These are phyloP conservation scores for Pterocarpus macrocarpus DNA, from an alignment of 306 rosid genomes.

Conservation along the genomic window DNA sequence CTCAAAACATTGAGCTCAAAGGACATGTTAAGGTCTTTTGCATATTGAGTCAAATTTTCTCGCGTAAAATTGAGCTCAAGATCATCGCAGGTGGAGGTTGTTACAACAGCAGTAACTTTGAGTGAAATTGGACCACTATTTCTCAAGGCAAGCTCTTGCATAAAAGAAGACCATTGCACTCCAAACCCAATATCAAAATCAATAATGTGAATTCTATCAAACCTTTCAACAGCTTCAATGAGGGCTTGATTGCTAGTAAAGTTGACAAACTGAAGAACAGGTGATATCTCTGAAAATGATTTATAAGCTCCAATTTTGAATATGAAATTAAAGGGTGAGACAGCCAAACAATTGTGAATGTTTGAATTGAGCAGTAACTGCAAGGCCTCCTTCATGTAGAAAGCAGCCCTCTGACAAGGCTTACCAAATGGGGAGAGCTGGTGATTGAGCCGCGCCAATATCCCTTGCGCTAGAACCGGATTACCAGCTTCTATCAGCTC, in stretches of 20 bases:
- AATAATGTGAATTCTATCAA: constrained; percentile 66
- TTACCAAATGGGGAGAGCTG: constrained; percentile 90
- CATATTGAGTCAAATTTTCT: constrained; percentile 78
- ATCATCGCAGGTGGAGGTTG: constrained; percentile 64
- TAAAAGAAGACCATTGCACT: constrained; percentile 91
- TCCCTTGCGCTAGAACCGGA: constrained; percentile 96
- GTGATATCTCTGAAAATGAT: constrained; percentile 88
- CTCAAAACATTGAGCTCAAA: constrained; percentile 72
- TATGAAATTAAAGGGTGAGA: constrained; percentile 70
- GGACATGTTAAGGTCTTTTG: constrained; percentile 70
- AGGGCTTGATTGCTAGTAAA: constrained; percentile 90
- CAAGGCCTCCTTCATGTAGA: constrained; percentile 88
- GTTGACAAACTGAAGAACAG: constrained; percentile 87
- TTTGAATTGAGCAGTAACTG: constrained; percentile 62
- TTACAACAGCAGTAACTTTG: constrained; percentile 81
- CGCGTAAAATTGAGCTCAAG: constrained; percentile 82
- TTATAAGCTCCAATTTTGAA: constrained; percentile 90
- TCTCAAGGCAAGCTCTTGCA: constrained; percentile 84
- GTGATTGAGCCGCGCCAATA: constrained; percentile 99
- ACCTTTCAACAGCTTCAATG: constrained; percentile 83
- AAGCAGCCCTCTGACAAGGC: constrained; percentile 98
- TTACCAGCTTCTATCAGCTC: constrained; percentile 88
- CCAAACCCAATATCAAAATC: constrained; percentile 95
- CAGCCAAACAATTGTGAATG: constrained; percentile 46
- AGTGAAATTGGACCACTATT: constrained; percentile 67